Percentiles rank a stretch among this genome's conserved stretches.
These are phyloP conservation scores for Gomphus sp. DNA, from an alignment of 1,284 basidiomycete genomes.

Conservation along the genomic window DNA sequence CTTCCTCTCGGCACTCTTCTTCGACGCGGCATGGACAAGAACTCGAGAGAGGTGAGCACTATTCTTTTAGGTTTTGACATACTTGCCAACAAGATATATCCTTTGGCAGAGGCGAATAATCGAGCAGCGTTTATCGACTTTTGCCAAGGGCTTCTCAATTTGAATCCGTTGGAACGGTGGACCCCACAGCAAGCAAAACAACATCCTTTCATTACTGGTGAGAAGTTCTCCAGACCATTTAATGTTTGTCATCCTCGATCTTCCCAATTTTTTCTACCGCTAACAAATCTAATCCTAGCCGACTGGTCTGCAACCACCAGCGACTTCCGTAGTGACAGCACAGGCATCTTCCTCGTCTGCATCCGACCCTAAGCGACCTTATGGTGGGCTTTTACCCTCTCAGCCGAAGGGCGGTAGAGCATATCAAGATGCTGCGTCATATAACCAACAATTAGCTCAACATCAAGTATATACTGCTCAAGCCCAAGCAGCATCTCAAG, in stretches of 20 bases:
- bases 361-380: constrained; percentile 77
- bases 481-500: constrained; percentile 57
- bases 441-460: constrained; percentile 90
- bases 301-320: background rate
- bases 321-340: constrained; percentile 11
- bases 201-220: constrained; percentile 98
- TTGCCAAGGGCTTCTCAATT: constrained; percentile 86
- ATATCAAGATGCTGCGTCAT: constrained; percentile 87
- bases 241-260: constrained; percentile 36
- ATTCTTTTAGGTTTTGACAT: background rate
- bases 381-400: constrained; percentile 84
- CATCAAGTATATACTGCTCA: constrained; percentile 92
- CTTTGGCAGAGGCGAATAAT: constrained; percentile 75
- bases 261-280: background rate
- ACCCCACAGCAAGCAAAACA: constrained; percentile 92
- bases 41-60: constrained; percentile 76
- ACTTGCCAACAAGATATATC: constrained; percentile 6
- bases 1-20: constrained; percentile 49
- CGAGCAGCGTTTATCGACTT: constrained; percentile 96
- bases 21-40: constrained; percentile 76
- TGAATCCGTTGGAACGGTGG: constrained; percentile 95
- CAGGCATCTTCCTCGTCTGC: constrained; percentile 18
- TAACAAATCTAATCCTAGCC: constrained; percentile 10
- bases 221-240: constrained; percentile 86
- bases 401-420: constrained; percentile 74